A percentile compares a stretch with the other conserved stretches of the same genome.
These are phyloP conservation scores for Vanrija sp. DNA, from an alignment of 1,284 basidiomycete genomes.

Conservation along the genomic window DNA sequence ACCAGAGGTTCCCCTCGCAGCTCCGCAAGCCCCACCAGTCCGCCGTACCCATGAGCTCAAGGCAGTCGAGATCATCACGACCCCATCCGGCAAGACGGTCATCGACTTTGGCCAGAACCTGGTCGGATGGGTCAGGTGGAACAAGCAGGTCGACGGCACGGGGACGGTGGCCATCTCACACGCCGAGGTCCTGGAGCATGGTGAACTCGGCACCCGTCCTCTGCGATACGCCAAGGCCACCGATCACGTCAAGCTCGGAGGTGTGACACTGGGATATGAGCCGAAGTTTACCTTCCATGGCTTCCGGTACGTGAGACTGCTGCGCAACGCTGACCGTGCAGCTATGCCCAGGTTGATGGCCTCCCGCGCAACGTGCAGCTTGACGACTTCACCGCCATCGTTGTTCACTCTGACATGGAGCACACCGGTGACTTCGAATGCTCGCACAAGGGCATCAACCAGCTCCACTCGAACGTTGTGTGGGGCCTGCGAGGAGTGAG, in stretches of 20 bases:
- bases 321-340: not conserved
- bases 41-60: conserved; percentile 20
- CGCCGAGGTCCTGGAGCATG: conserved; percentile 35
- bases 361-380: conserved; percentile 8
- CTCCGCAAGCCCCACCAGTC: conserved; percentile 34
- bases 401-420: conserved; percentile 30
- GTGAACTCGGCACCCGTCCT: conserved; percentile 30
- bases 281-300: conserved; percentile 30
- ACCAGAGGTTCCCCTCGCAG: conserved; percentile 20
- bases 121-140: conserved; percentile 32
- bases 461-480: conserved; percentile 32
- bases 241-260: conserved; percentile 18
- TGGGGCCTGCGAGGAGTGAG: conserved; percentile 23
- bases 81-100: conserved; percentile 29
- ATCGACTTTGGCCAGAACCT: conserved; percentile 43
- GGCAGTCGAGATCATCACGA: conserved; percentile 23
- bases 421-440: conserved; percentile 29
- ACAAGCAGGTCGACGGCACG: not conserved
- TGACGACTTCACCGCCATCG: conserved; percentile 25
- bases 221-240: conserved; percentile 20
- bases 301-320: conserved; percentile 23
- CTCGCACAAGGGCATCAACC: conserved; percentile 30
- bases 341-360: conserved; percentile 19
- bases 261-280: conserved; percentile 7
- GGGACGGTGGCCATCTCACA: conserved; percentile 18